A percentile compares a stretch with the other conserved stretches of the same genome.
These are phyloP conservation scores for Syncephalastrum racemosum DNA, from an alignment of 371 early-diverging fungal genomes.

Conservation along the genomic window DNA sequence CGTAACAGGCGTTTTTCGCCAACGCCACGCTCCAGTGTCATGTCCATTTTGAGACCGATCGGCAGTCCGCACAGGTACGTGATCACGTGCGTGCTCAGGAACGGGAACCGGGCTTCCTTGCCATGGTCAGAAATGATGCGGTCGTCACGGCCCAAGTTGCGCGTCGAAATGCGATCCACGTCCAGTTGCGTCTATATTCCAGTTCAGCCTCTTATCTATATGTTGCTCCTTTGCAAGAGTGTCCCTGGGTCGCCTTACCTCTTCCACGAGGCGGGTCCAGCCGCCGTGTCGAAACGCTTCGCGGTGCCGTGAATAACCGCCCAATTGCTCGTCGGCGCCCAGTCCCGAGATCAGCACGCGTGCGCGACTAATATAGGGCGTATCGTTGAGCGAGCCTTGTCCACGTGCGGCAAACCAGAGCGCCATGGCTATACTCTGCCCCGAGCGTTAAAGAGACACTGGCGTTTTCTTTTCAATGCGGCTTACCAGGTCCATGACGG, in stretches of 20 bases:
- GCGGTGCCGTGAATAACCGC: constrained; percentile 90
- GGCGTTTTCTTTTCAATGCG: background rate
- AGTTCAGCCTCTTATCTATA: no score
- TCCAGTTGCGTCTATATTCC: constrained; percentile 73
- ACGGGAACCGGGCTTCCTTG: constrained; percentile 91
- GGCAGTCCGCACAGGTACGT: constrained; percentile 66
- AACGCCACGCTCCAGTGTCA: constrained; percentile 74
- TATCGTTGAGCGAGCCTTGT: constrained; percentile 38
- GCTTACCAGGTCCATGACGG: constrained; percentile 89
- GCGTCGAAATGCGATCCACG: constrained; percentile 77
- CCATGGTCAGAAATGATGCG: constrained; percentile 88
- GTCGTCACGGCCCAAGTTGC: constrained; percentile 94
- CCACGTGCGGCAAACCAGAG: constrained; percentile 96
- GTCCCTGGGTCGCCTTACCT: constrained; percentile 35
- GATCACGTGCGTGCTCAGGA: constrained; percentile 75
- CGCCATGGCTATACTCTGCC: constrained; percentile 91
- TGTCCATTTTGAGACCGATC: constrained; percentile 80
- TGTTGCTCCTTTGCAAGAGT: background rate
- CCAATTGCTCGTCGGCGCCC: constrained; percentile 96
- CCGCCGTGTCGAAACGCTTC: constrained; percentile 66
- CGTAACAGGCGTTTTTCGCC: constrained; percentile 93
- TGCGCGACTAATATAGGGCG: constrained; percentile 60
- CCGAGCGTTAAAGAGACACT: background rate
- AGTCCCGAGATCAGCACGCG: constrained; percentile 86
- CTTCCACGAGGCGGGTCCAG: constrained; percentile 68